Conservation (phyloP, 176 grass and related monocot genomes). For the Oryza officinalis region DNA sequence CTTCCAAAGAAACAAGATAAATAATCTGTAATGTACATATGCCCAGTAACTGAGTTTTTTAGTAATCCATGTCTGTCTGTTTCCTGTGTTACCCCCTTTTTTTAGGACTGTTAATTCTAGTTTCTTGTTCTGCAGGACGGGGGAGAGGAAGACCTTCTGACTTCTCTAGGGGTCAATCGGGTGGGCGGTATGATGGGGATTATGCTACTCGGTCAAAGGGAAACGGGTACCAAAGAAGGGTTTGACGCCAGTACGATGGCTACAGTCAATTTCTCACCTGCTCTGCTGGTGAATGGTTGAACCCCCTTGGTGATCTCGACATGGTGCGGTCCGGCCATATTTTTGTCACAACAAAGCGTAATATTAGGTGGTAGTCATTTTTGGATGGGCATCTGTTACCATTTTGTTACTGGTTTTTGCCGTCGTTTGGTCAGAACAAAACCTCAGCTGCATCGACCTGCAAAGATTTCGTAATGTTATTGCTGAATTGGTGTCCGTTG, state of each 20-base stretch:
- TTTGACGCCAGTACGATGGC: slow-evolving; percentile 43
- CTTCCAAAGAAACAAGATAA: background rate
- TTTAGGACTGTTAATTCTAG: background rate
- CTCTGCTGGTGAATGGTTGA: slow-evolving; percentile 18
- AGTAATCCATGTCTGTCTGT: background rate
- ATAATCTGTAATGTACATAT: background rate
- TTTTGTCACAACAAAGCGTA: slow-evolving; percentile 43
- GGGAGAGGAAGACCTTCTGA: slow-evolving; percentile 42
- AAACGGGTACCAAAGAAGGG: slow-evolving; percentile 40
- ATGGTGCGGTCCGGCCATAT: slow-evolving; percentile 31
- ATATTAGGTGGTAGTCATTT: slow-evolving; percentile 1
- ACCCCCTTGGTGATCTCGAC: slow-evolving; percentile 6
- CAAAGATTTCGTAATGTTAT: background rate
- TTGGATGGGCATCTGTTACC: slow-evolving; percentile 32
- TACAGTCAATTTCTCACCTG: slow-evolving; percentile 20
- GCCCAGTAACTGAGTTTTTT: background rate
- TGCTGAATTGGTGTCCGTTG: background rate
- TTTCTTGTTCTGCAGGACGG: slow-evolving; percentile 38
- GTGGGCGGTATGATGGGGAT: slow-evolving; percentile 41
- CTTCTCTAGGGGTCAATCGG: slow-evolving; percentile 36
- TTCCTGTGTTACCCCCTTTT: background rate
- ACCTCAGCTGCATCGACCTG: slow-evolving; percentile 9
- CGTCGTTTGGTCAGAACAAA: background rate
- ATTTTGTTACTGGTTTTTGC: slow-evolving; percentile 36
- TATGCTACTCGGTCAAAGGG: slow-evolving; percentile 44